Evolutionary conservation across 257 asterid species (phyloP), one percentile per base, ranked within the genome.

Genomic region (Verbena officinalis): DNA sequence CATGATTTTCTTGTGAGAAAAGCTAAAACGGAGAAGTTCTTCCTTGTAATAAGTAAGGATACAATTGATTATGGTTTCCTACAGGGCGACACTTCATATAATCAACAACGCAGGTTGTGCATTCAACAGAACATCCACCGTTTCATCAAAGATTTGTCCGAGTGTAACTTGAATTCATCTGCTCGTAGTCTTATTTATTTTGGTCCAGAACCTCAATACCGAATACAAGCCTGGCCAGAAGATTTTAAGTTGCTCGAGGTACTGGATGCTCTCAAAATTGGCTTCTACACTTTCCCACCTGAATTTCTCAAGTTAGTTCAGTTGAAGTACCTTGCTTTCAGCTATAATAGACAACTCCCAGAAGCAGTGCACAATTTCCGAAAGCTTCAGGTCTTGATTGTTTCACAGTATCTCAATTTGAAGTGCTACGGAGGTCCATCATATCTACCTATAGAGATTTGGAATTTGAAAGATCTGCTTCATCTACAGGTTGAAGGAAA

Each of bases 251-350:
- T 64, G 58, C 48, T 73, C 5, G 36, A 54, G 12, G 78, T 73
- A 2, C 38, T 73, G 0, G 62, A 67, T 19, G 39, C 55, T 17
- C 22, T 64, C 46, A 16, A 38, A 8, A 21, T 67, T 6, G 30
- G 43, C 14, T 51, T 40, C 12, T 34, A 54, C 43, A 63, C 4
- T 74, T 42, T 55, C 62, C 68, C 67, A 0, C 0, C n/a, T 5
- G 31, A 10, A 55, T 16, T 74, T 10, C 43, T 50, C 0, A 22
- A 54, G 12, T 50, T 64, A 14, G 56, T 59, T 34, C 55, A 31
- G 20, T 59, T 70, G 17, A 54, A 31, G 66, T 70, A 69, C 70
- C 58, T 75, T 36, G 76, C 70, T 33, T n/a, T 70, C n/a, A 64
- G 45, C 0, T 69, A 0, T 4, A 12, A 62, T 0, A 56, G 46